Conservation (phyloP, 805 yeast species). For the Candida ipomoeae region DNA sequence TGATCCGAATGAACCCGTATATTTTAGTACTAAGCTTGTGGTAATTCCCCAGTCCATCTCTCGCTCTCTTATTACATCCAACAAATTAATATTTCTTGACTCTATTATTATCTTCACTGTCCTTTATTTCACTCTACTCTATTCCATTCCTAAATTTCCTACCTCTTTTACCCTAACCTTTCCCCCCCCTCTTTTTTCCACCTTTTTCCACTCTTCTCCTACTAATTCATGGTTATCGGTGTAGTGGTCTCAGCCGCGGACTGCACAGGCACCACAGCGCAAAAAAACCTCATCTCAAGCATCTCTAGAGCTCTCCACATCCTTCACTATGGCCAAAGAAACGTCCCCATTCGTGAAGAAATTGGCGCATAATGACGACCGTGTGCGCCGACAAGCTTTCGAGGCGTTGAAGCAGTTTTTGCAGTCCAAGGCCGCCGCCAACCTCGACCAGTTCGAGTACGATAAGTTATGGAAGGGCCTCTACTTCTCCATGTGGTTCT, state of each 20-base stretch:
- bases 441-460: conserved; percentile 50
- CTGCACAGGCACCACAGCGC: not conserved
- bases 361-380: conserved; percentile 78
- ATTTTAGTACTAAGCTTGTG: too few species aligned
- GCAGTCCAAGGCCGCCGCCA: conserved; percentile 32
- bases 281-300: conserved; percentile 4
- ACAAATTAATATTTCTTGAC: too few species aligned
- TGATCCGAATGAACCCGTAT: not conserved
- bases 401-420: conserved; percentile 59
- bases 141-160: too few species aligned
- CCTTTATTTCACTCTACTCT: too few species aligned
- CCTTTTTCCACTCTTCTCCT: too few species aligned
- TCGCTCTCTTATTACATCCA: too few species aligned
- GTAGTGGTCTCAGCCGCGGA: not conserved
- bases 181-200: too few species aligned
- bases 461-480: conserved; percentile 96
- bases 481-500: conserved; percentile 92
- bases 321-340: conserved; percentile 15
- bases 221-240: not conserved
- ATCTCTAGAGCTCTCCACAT: conserved; percentile 1
- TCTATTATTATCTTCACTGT: too few species aligned
- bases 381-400: conserved; percentile 69
- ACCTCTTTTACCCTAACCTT: too few species aligned
- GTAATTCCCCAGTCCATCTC: too few species aligned
- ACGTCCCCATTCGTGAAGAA: conserved; percentile 66